Conservation (phyloP, 2,329 filamentous ascomycete genomes). For the Massarina eburnea region DNA sequence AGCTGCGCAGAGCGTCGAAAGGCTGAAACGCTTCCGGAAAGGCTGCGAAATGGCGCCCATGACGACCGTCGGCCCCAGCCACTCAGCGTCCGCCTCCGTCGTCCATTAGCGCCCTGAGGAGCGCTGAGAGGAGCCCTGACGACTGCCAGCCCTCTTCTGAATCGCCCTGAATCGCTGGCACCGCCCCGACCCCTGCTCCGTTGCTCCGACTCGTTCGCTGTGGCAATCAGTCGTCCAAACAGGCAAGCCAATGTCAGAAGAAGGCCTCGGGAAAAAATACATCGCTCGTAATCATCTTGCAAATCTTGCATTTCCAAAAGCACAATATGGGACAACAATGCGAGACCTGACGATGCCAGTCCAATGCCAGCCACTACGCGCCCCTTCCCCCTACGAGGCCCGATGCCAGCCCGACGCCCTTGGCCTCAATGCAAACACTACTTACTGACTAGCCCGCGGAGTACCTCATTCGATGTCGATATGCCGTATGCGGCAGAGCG, state of each 20-base stretch:
- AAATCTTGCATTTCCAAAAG: constrained; percentile 42
- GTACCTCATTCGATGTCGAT: constrained; percentile 31
- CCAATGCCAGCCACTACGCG: constrained; percentile 21
- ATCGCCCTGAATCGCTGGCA: background rate
- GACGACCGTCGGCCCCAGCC: constrained; percentile 31
- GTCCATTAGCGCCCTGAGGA: constrained; percentile 39
- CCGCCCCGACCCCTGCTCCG: constrained; percentile 29
- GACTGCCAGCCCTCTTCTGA: constrained; percentile 28
- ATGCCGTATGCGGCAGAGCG: constrained; percentile 21
- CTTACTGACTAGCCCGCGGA: constrained; percentile 32
- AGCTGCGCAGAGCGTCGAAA: constrained; percentile 22
- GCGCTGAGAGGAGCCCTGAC: constrained; percentile 31
- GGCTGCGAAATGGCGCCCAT: constrained; percentile 31
- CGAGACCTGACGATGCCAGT: constrained; percentile 37
- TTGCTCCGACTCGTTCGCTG: constrained; percentile 39
- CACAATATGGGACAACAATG: constrained; percentile 37
- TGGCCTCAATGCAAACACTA: constrained; percentile 20
- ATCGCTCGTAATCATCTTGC: constrained; percentile 39
- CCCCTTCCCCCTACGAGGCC: constrained; percentile 21
- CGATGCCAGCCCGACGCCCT: constrained; percentile 24
- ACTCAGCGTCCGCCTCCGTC: constrained; percentile 32
- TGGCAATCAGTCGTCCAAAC: constrained; percentile 34
- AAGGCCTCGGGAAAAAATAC: constrained; percentile 35
- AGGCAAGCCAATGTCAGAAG: constrained; percentile 23
- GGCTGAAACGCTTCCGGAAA: constrained; percentile 40